These are phyloP conservation scores for Candida glucosophila DNA, from an alignment of 1,139 yeast genomes.

Conservation along the genomic window DNA sequence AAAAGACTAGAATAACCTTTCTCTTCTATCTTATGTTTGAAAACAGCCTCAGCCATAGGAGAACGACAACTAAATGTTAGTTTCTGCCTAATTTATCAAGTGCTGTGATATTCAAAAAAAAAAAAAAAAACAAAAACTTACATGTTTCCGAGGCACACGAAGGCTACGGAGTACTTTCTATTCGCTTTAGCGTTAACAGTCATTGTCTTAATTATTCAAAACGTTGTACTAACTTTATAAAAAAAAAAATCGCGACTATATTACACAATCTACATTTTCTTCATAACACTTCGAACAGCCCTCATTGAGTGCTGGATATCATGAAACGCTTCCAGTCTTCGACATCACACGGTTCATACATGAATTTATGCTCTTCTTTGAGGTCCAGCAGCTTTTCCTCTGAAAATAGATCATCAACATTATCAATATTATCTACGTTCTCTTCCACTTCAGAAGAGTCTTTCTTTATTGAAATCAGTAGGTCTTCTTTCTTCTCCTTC, in stretches of 20 bases:
- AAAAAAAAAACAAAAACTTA: constrained; percentile 21
- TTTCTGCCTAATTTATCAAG: not conserved
- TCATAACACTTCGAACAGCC: not conserved
- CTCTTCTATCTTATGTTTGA: constrained; percentile 52
- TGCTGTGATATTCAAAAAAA: not conserved
- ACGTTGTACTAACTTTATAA: too few species aligned
- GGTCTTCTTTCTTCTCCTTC: constrained; percentile 3
- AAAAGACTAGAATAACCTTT: constrained; percentile 35
- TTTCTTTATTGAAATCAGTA: constrained; percentile 11
- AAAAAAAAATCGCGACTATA: not conserved
- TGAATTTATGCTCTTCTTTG: constrained; percentile 14
- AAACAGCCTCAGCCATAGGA: constrained; percentile 97
- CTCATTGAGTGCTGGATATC: constrained; percentile 10
- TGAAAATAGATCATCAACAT: constrained; percentile 26
- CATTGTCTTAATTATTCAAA: not conserved
- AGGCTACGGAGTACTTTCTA: constrained; percentile 56
- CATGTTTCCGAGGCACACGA: constrained; percentile 90
- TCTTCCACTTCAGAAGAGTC: constrained; percentile 15
- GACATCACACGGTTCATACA: constrained; percentile 28
- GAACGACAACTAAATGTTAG: constrained; percentile 64
- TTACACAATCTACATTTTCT: not conserved
- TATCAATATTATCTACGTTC: constrained; percentile 13
- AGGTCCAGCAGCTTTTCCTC: constrained; percentile 25
- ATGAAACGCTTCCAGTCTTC: constrained; percentile 33
- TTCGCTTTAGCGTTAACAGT: constrained; percentile 7